phyloP scores from a whole-genome alignment of 805 yeast genomes.

The Cyberlindnera mississippiensis region DNA sequence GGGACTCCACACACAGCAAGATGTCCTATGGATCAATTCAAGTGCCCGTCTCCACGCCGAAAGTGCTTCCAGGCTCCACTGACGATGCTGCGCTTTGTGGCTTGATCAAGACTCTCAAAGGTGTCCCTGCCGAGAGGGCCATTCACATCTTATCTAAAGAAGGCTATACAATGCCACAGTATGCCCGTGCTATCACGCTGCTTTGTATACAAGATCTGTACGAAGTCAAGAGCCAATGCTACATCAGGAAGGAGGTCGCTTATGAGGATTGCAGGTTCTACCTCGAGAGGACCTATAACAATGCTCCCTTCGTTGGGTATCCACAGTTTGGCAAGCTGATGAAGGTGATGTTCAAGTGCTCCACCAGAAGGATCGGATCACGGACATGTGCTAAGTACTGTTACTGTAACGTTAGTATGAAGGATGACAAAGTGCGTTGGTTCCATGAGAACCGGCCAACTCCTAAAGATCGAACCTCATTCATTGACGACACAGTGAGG shows the following conservation, averaged over 20 bases:
- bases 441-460: conserved; percentile 3
- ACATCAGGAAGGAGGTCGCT: conserved; percentile 12
- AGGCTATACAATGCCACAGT: background rate
- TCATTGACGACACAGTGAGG: conserved; percentile 5
- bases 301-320: background rate
- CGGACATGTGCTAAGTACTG: conserved; percentile 83
- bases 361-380: conserved; percentile 57
- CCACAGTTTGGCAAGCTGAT: conserved; percentile 18
- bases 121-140: background rate
- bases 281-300: conserved; percentile 6
- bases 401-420: conserved; percentile 33
- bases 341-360: conserved; percentile 4
- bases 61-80: too few relatives aligned
- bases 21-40: background rate
- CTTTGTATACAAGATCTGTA: conserved; percentile 10
- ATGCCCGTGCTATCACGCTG: conserved; percentile 6
- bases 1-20: background rate
- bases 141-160: background rate
- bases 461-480: background rate
- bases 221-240: background rate
- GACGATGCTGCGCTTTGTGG: background rate
- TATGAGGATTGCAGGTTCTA: conserved; percentile 14
- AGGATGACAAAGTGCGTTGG: background rate
- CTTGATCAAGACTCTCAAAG: background rate
- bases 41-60: background rate